A percentile compares a stretch with the other conserved stretches of the same genome.
Evolutionary conservation across 2,329 filamentous ascomycete species (phyloP).

Genomic region (Moelleriella libera): DNA sequence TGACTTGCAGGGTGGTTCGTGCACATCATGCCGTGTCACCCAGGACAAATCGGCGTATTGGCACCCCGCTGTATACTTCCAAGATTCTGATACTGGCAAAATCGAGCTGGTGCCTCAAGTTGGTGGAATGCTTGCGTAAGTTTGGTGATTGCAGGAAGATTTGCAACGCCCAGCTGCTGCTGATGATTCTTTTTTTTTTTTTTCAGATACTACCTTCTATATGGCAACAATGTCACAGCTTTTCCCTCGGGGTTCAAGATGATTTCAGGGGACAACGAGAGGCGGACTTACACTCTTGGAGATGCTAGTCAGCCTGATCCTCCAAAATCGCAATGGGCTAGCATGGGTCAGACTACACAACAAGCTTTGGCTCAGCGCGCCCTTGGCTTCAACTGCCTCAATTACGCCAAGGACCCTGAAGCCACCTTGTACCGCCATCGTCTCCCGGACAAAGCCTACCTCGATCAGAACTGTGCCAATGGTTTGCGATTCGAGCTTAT

Average conservation of each 20-base stretch:
- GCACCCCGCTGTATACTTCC: constrained; percentile 68
- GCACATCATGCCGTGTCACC: constrained; percentile 67
- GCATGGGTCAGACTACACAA: constrained; percentile 50
- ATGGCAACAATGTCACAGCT: constrained; percentile 47
- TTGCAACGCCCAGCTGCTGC: not conserved
- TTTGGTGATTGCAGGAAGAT: not conserved
- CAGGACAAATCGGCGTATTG: constrained; percentile 86
- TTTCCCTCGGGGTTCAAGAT: constrained; percentile 72
- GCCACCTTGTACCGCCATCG: constrained; percentile 68
- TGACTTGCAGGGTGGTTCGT: constrained; percentile 46
- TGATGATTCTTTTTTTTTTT: not conserved
- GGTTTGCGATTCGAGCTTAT: constrained; percentile 73
- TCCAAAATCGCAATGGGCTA: constrained; percentile 55
- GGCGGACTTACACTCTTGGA: constrained; percentile 56
- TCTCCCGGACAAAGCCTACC: constrained; percentile 63
- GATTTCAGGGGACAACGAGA: constrained; percentile 58
- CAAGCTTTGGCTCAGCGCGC: constrained; percentile 62
- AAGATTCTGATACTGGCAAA: constrained; percentile 47
- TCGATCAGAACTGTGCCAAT: constrained; percentile 70
- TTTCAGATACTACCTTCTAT: constrained; percentile 69
- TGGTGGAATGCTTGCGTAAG: constrained; percentile 76
- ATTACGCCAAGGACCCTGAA: constrained; percentile 57
- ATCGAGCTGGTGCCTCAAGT: constrained; percentile 58
- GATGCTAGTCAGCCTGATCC: constrained; percentile 51
- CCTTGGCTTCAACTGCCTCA: constrained; percentile 87